Evolutionary conservation across 495 filamentous ascomycete genomes (phyloP).

Genomic region (Beverwykella pulmonaria): DNA sequence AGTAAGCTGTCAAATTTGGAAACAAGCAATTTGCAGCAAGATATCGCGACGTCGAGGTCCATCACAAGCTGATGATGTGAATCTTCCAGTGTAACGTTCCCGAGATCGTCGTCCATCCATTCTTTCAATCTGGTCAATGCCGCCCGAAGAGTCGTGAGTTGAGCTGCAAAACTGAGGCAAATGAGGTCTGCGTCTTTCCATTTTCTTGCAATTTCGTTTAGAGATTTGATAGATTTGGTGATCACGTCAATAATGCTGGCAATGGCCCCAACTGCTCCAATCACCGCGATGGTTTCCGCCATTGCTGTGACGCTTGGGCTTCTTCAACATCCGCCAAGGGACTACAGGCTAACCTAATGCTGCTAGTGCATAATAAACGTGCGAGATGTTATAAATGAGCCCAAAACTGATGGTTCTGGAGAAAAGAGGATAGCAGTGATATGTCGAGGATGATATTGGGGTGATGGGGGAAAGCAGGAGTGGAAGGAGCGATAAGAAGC

Average conservation of each 20-base stretch:
- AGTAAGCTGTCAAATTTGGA: constrained; percentile 31
- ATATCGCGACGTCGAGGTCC: constrained; percentile 35
- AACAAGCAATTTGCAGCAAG: constrained; percentile 32
- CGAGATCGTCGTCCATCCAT: constrained; percentile 30
- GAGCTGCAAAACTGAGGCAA: constrained; percentile 29
- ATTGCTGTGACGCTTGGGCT: constrained; percentile 4
- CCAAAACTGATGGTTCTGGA: no score
- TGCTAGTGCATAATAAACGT: no score
- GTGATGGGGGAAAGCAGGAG: neutral
- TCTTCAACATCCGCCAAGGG: no score
- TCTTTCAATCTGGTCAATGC: constrained; percentile 38
- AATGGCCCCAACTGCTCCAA: constrained; percentile 34
- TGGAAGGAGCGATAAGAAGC: neutral
- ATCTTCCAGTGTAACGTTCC: no score
- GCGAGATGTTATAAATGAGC: no score
- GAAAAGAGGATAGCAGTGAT: no score
- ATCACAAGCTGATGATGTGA: constrained; percentile 40
- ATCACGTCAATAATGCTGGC: constrained; percentile 29
- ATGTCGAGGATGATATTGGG: no score
- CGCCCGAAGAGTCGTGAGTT: constrained; percentile 36
- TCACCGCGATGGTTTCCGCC: constrained; percentile 32
- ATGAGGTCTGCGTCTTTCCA: constrained; percentile 37
- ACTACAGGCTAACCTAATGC: no score
- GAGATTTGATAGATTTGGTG: constrained; percentile 20
- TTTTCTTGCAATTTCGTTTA: constrained; percentile 29